Base-by-base conservation (phyloP, 75 land plant genomes). In the Sequoia sempervirens region DNA sequence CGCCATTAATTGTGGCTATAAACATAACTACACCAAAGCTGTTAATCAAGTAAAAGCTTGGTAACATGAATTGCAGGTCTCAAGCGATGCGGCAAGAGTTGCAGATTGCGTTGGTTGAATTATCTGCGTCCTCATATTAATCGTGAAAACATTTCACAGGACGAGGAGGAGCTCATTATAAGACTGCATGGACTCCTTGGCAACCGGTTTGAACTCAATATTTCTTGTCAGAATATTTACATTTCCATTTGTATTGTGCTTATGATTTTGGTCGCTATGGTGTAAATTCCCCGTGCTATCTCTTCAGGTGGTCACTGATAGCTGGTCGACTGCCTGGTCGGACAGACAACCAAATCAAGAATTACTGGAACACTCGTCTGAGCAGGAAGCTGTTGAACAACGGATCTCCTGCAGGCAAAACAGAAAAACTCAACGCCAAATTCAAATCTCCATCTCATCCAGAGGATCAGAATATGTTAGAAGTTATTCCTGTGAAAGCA, bases 51-150 rank as follows among this genome's bases (percentile, higher is more conserved):
- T 30, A 30, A 9, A 68, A 68, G 72, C 72, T 68, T 68, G 9
- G 8, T 7, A 34, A 15, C 40, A 17, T 18, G 23, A 4, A 14
- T 43, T 76, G 79, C 79, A 85, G 86, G 86, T 0, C 85, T 85
- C 3, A 45, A 83, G 17, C 85, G 85, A 7, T 83, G 86, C 5
- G 86, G 86, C 17, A 85, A 85, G 2, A 85, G 86, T 80, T 85
- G 86, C 74, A 83, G 85, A 83, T 85, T 85, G 34, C 37, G 85
- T 5, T 85, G 86, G 86, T 17, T 85, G 23, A 85, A 85, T 43
- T 85, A 82, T 80, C 73, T 85, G 15, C 74, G 79, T 18, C 86
- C 86, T 5, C 78, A 82, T 40, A 70, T 85, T 37, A 85, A 85
- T 13, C 85, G 54, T 11, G 86, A 79, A 3, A 66, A 81, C 17